Conservation (phyloP, 1,284 basidiomycete genomes). For the Vanrija pseudolonga region DNA sequence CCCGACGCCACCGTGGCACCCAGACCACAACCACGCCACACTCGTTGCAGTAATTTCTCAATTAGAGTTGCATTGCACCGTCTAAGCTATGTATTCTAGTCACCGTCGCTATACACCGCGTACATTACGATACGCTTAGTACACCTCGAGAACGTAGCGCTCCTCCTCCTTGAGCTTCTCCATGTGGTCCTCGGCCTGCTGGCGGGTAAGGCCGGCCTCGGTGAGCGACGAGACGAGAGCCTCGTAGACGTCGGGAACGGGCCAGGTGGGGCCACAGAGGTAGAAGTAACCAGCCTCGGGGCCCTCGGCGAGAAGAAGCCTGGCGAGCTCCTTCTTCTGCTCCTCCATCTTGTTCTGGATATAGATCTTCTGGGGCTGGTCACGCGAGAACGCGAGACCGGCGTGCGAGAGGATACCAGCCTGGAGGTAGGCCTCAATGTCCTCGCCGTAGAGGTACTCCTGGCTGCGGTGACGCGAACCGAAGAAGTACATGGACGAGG, state of each 20-base stretch:
- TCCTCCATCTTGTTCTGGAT: conserved; percentile 98
- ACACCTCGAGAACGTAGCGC: conserved; percentile 92
- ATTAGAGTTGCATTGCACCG: no score
- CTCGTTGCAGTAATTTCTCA: no score
- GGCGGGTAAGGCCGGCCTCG: conserved; percentile 63
- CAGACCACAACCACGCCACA: no score
- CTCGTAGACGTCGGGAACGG: conserved; percentile 94
- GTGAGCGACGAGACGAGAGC: conserved; percentile 77
- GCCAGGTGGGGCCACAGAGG: conserved; percentile 97
- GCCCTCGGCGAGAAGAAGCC: conserved; percentile 58
- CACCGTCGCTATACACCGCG: no score
- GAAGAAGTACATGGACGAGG: conserved; percentile 93
- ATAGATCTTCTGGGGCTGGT: conserved; percentile 87
- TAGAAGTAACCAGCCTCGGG: conserved; percentile 76
- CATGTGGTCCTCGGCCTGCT: conserved; percentile 74
- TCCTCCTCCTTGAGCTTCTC: conserved; percentile 95
- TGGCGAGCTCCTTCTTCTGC: conserved; percentile 71
- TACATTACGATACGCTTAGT: conserved; percentile 30
- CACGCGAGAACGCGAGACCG: conserved; percentile 95
- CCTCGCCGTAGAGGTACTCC: conserved; percentile 82
- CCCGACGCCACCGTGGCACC: no score
- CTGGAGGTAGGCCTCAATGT: conserved; percentile 61
- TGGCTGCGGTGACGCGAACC: conserved; percentile 90
- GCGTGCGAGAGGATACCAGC: conserved; percentile 81
- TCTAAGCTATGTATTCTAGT: no score